These are phyloP conservation scores for Pythium vanterpoolii DNA, from an alignment of 352 stramenopile species.

Conservation along the genomic window DNA sequence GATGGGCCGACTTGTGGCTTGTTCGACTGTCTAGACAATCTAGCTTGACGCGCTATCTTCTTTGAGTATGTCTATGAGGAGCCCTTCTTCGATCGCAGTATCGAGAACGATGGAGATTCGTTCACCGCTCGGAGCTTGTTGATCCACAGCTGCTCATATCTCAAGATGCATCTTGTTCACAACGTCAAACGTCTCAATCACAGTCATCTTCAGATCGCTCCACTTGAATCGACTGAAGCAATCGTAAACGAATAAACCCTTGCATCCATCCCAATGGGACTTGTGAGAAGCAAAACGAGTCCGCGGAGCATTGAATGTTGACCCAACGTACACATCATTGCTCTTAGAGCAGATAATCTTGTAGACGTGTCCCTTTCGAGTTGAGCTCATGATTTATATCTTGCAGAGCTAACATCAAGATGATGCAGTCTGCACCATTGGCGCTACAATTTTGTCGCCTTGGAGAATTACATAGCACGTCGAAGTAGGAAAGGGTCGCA, in stretches of 20 bases:
- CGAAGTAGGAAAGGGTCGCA: conserved; percentile 8
- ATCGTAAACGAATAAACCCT: conserved; percentile 16
- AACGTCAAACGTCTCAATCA: conserved; percentile 20
- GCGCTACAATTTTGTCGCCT: conserved; percentile 15
- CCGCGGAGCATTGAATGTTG: conserved; percentile 13
- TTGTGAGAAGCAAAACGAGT: conserved; percentile 14
- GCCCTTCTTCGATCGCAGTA: conserved; percentile 20
- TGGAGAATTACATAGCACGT: conserved; percentile 14
- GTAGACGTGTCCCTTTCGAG: conserved; percentile 18
- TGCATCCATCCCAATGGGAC: conserved; percentile 9
- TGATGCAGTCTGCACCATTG: conserved; percentile 9
- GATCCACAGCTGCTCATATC: conserved; percentile 22
- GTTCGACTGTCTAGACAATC: conserved; percentile 15
- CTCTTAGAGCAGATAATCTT: conserved; percentile 20
- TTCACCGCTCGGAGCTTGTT: conserved; percentile 16
- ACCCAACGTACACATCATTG: conserved; percentile 17
- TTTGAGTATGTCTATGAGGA: conserved; percentile 14
- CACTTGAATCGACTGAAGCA: conserved; percentile 21
- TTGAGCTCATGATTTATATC: conserved; percentile 15
- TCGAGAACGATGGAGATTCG: conserved; percentile 20
- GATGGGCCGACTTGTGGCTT: conserved; percentile 6
- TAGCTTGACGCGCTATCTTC: conserved; percentile 10
- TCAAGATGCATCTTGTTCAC: conserved; percentile 19
- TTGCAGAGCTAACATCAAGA: conserved; percentile 12
- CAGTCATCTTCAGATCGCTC: conserved; percentile 18